Evolutionary conservation across 2,329 filamentous ascomycete genomes (phyloP).

Genomic region (Colletotrichum sp.): DNA sequence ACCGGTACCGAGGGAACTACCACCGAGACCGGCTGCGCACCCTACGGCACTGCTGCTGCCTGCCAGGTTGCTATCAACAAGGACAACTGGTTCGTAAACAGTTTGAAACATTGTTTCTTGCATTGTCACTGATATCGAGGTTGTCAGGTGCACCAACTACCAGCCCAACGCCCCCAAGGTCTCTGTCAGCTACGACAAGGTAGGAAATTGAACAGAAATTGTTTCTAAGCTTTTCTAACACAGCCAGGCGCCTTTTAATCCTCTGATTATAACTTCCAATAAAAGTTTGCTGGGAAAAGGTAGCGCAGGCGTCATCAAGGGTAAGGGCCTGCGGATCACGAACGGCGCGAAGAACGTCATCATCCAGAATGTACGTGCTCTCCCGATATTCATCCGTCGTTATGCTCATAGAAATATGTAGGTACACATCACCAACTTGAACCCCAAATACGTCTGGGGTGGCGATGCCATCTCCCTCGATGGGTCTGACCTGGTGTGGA

Average conservation of each 20-base stretch:
- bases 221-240: not conserved
- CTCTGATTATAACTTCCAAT: no score
- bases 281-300: no score
- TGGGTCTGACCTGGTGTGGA: conserved; percentile 51
- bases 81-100: conserved; percentile 46
- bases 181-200: conserved; percentile 48
- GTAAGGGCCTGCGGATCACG: conserved; percentile 58
- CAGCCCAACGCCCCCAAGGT: conserved; percentile 54
- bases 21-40: conserved; percentile 60
- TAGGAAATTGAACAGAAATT: not conserved
- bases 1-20: conserved; percentile 58
- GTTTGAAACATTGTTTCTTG: not conserved
- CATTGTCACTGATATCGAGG: not conserved
- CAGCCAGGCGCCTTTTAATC: conserved; percentile 46
- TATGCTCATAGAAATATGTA: no score
- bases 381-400: no score
- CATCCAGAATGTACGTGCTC: conserved; percentile 61
- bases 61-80: conserved; percentile 68
- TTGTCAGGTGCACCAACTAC: conserved; percentile 61
- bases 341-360: conserved; percentile 58
- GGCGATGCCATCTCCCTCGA: conserved; percentile 62
- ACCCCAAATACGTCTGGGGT: conserved; percentile 64
- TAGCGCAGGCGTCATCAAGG: conserved; percentile 63
- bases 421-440: conserved; percentile 60
- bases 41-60: conserved; percentile 49